Conservation (phyloP, 2,329 filamentous ascomycete species). For the Arthrocladium fulminans region DNA sequence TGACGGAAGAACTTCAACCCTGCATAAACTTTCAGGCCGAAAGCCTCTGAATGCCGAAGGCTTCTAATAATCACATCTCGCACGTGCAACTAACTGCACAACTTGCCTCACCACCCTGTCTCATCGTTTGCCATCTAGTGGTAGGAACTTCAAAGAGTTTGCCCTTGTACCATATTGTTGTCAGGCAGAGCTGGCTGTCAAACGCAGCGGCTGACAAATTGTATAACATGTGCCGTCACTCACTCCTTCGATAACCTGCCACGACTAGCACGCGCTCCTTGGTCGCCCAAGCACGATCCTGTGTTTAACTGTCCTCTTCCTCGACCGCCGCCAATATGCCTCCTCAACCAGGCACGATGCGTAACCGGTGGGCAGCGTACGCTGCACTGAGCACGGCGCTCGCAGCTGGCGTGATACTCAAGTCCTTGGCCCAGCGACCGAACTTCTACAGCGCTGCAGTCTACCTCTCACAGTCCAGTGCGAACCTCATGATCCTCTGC, state of each 20-base stretch:
- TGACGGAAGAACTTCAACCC: background rate
- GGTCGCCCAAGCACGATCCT: background rate
- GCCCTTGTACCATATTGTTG: background rate
- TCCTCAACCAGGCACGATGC: conserved; percentile 6
- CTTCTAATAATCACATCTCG: background rate
- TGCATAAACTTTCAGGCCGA: background rate
- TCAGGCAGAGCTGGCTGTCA: background rate
- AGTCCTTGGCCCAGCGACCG: conserved; percentile 85
- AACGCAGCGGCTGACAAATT: conserved; percentile 4
- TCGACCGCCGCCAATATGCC: conserved; percentile 3
- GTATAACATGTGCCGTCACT: background rate
- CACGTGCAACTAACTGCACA: background rate
- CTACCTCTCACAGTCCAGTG: conserved; percentile 91
- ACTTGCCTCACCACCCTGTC: background rate
- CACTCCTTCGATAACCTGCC: background rate
- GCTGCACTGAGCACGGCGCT: conserved; percentile 43
- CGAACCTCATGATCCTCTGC: conserved; percentile 87
- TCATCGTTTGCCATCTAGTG: background rate
- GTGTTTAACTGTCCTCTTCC: background rate
- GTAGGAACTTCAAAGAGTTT: background rate
- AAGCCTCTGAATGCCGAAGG: background rate
- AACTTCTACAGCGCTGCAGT: conserved; percentile 99
- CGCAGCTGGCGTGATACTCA: conserved; percentile 73
- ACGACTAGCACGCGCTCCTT: background rate
- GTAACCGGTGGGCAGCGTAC: conserved; percentile 5